Percentiles rank a stretch among this genome's conserved stretches.
These are phyloP conservation scores for Amanita pseudoporphyria DNA, from an alignment of 768 basidiomycete species.

Conservation along the genomic window DNA sequence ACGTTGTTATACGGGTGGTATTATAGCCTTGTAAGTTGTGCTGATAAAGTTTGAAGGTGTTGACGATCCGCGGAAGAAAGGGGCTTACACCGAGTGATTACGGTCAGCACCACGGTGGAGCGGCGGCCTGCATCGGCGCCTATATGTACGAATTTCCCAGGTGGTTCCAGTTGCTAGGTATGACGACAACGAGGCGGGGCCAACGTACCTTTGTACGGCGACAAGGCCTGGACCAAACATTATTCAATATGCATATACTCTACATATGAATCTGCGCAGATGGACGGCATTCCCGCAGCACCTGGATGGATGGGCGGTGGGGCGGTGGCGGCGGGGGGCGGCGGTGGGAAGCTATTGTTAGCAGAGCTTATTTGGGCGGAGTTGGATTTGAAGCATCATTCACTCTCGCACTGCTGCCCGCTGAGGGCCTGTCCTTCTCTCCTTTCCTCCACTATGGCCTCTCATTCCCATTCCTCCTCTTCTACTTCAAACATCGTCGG, in stretches of 20 bases:
- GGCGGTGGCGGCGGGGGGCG: constrained; percentile 15
- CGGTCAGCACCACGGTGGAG: constrained; percentile 36
- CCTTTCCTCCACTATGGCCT: constrained; percentile 35
- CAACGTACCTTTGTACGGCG: no score
- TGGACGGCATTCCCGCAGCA: constrained; percentile 37
- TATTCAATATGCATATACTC: no score
- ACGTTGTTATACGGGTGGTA: constrained; percentile 51
- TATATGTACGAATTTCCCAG: constrained; percentile 50
- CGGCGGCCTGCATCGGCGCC: constrained; percentile 43
- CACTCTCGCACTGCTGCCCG: constrained; percentile 13
- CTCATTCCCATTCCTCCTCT: constrained; percentile 47
- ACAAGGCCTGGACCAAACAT: constrained; percentile 51
- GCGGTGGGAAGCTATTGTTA: background rate
- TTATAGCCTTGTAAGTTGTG: background rate
- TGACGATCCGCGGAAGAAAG: constrained; percentile 32
- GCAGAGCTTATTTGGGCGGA: constrained; percentile 18
- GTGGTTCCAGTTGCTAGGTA: constrained; percentile 38
- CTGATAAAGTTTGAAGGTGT: constrained; percentile 21
- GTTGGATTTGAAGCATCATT: constrained; percentile 19
- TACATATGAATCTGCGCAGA: constrained; percentile 33
- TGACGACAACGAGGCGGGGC: no score
- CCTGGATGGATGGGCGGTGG: constrained; percentile 13
- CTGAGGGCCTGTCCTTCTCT: constrained; percentile 18
- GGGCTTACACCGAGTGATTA: constrained; percentile 35
- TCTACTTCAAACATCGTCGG: constrained; percentile 78